Base-by-base conservation (phyloP, 169 alveolate genomes). In the Ophryocystis elektroscirrha region DNA sequence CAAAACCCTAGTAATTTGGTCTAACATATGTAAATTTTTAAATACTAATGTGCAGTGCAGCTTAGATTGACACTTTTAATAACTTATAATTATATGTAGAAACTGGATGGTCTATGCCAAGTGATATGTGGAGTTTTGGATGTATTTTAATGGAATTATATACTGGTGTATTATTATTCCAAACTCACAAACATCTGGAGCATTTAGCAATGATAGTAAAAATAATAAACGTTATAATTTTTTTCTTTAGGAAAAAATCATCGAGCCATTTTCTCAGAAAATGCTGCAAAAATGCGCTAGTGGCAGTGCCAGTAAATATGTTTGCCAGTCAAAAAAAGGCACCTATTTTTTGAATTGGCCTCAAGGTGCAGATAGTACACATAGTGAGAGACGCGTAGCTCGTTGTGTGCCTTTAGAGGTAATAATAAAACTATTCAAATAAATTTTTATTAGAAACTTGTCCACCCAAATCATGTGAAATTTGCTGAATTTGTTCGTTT, bases 81-180 rank as follows among this genome's bases (percentile, higher is more conserved):
- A n/a, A n/a, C n/a, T n/a, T n/a, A n/a, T n/a, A n/a, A n/a, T n/a
- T n/a, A n/a, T n/a, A 78, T 29, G 44, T 79, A 36, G 78, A 67
- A 47, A 42, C 61, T 16, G 71, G 76, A 35, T 84, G 94, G 90
- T 71, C 69, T 57, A 71, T 61, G 57, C 62, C 65, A 28, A 65
- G 82, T 56, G 94, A 84, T 60, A 68, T 84, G 44, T 84, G 94
- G 94, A 71, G 85, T 6, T 58, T 78, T 48, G 94, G 83, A 0
- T 84, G 94, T 45, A 76, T 84, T 25, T 52, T 84, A 41, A 62
- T 67, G 45, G 94, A 84, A 61, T 53, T 77, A 25, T 81, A 78
- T 46, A 67, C 84, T 29, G 86, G 87, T 6, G 84, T 71, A 50
- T 49, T 82, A 47, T 52, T 82, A 20, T 82, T 76, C 61, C 71